Base-by-base conservation (phyloP, 2,329 filamentous ascomycete genomes). In the Colletotrichum costaricense region DNA sequence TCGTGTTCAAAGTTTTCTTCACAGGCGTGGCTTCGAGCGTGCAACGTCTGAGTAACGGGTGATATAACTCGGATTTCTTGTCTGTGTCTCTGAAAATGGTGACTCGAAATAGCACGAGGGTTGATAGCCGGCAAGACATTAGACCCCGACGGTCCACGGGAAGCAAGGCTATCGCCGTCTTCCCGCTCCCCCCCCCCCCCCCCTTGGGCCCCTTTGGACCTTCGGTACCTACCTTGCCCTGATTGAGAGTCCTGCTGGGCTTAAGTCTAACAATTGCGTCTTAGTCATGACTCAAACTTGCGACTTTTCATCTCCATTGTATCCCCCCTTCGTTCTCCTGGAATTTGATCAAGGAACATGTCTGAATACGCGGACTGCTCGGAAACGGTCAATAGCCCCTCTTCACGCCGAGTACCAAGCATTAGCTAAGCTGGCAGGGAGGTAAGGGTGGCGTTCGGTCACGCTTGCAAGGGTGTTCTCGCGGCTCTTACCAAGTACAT, bases 341-440 rank as follows among this genome's bases (percentile, higher is more conserved):
- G 30, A n/a, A 16, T 58, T 54, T 30, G 30, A 8, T 14, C 63
- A 60, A 16, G 63, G 63, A 58, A 52, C 14, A 49, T 58, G 33
- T 35, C 56, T 56, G 52, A 52, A 33, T 46, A 57, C 52, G 69
- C 57, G 68, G 56, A 35, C 63, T 42, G 19, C 19, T 67, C 33
- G 68, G 56, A 14, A 55, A 58, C 52, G 11, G 26, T n/a, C 49
- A 33, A 63, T 12, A 8, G 33, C 46, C 38, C 19, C 59, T 62
- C 16, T 46, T 42, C 52, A 14, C 42, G 16, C 30, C 3, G 11
- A 49, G 42, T 30, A 33, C 14, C 26, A 8, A 14, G n/a, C 60
- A 30, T 64, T 55, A n/a, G 19, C 52, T 64, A 38, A 54, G n/a
- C 46, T 38, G 30, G 14, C 30, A 24, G 54, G 26, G 30, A 55